Conservation (phyloP, 139 green algal genomes). For the Chlorella sorokiniana region DNA sequence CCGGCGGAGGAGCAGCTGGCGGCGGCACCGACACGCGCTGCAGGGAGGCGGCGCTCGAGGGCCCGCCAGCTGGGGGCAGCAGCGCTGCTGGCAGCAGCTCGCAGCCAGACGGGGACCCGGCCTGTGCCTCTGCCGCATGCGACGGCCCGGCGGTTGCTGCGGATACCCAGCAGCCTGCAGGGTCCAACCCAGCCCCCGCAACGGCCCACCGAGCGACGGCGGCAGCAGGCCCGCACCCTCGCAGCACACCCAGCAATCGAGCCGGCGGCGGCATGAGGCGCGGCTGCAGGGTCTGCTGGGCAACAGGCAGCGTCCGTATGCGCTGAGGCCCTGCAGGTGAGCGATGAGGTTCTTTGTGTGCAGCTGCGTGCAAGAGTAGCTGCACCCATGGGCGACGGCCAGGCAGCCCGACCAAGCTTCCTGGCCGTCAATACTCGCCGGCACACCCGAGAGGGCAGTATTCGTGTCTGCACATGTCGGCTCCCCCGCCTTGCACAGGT, state of each 20-base stretch:
- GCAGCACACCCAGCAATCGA: not conserved
- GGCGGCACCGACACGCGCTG: not conserved
- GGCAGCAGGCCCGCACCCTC: not conserved
- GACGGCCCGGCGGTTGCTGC: not conserved
- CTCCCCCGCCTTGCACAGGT: not conserved
- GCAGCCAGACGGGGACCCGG: too few relatives aligned
- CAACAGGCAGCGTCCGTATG: not conserved
- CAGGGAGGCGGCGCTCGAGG: not conserved
- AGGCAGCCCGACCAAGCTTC: too few relatives aligned
- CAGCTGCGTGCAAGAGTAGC: too few relatives aligned
- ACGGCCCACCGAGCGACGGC: not conserved
- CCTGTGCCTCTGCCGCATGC: too few relatives aligned
- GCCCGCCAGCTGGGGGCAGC: too few relatives aligned
- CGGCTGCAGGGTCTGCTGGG: not conserved
- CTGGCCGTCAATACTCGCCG: not conserved
- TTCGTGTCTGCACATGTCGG: not conserved
- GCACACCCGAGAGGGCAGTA: too few relatives aligned
- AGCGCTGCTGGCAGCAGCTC: too few relatives aligned
- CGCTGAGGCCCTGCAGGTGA: not conserved
- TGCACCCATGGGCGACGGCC: too few relatives aligned
- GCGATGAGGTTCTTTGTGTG: not conserved
- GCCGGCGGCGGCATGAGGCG: not conserved
- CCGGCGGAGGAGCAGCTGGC: not conserved
- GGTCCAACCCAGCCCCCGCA: not conserved
- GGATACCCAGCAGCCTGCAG: not conserved